A percentile compares a stretch with the other conserved stretches of the same genome.
Evolutionary conservation across 1,139 yeast genomes (phyloP).

Genomic region (Tardiomyces depauwii): DNA sequence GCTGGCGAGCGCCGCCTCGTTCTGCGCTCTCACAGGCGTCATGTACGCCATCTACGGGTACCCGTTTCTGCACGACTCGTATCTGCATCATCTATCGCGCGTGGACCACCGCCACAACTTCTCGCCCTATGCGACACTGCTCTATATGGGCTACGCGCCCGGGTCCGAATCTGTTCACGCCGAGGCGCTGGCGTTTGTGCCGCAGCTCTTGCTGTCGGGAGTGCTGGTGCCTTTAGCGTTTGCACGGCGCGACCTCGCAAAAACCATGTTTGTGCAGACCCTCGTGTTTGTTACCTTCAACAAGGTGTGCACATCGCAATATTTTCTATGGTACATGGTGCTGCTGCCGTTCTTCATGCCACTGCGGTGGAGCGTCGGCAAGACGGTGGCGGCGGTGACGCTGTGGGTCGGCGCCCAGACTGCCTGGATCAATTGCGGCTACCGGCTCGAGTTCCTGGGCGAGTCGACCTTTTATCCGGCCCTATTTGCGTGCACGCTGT

Average conservation of each 20-base stretch:
- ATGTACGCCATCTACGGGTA: slow-evolving; percentile 65
- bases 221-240: slow-evolving; percentile 49
- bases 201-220: slow-evolving; percentile 58
- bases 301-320: slow-evolving; percentile 84
- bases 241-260: slow-evolving; percentile 42
- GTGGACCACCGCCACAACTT: slow-evolving; percentile 93
- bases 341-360: slow-evolving; percentile 64
- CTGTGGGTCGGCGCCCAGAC: slow-evolving; percentile 69
- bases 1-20: slow-evolving; percentile 31
- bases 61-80: slow-evolving; percentile 70
- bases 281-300: slow-evolving; percentile 83
- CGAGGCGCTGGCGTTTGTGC: slow-evolving; percentile 54
- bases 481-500: slow-evolving; percentile 46
- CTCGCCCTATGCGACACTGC: slow-evolving; percentile 68
- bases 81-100: slow-evolving; percentile 70
- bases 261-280: slow-evolving; percentile 77
- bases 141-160: slow-evolving; percentile 40
- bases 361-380: slow-evolving; percentile 13
- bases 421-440: slow-evolving; percentile 71
- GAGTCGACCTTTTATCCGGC: slow-evolving; percentile 50
- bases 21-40: slow-evolving; percentile 35
- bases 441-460: slow-evolving; percentile 73
- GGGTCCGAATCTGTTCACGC: slow-evolving; percentile 10
- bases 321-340: slow-evolving; percentile 87
- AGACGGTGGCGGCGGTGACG: slow-evolving; percentile 31